These are phyloP conservation scores for Stentor roeselii DNA, from an alignment of 73 alveolate species.

Conservation along the genomic window DNA sequence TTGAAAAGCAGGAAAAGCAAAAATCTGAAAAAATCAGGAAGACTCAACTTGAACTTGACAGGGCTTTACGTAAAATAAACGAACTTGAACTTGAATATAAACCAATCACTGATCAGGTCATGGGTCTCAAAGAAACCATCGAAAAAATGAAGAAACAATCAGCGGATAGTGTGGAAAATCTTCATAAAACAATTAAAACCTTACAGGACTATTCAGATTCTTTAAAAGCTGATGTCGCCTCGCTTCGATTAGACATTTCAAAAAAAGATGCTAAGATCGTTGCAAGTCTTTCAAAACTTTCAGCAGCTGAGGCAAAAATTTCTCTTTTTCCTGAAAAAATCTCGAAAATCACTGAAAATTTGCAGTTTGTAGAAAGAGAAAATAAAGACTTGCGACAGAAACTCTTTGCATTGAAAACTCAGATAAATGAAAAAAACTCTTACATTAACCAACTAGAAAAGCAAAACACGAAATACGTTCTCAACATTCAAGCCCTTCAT, in stretches of 20 bases:
- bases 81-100: not conserved
- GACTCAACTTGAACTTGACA: not conserved
- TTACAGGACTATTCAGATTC: not conserved
- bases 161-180: not conserved
- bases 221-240: not conserved
- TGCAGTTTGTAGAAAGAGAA: not conserved
- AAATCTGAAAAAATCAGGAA: not conserved
- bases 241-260: not conserved
- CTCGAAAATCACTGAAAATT: not conserved
- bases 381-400: slow-evolving; percentile 28
- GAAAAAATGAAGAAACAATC: not conserved
- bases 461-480: not conserved
- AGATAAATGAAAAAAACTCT: not conserved
- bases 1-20: not conserved
- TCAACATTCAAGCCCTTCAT: not conserved
- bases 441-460: not conserved
- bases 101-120: not conserved
- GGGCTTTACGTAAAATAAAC: not conserved
- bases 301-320: not conserved
- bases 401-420: not conserved
- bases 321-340: not conserved
- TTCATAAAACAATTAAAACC: not conserved
- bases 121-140: not conserved
- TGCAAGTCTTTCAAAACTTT: not conserved
- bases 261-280: not conserved